phyloP scores from a whole-genome alignment of 176 grass and related monocot genomes.

The Musa troglodytarum region DNA sequence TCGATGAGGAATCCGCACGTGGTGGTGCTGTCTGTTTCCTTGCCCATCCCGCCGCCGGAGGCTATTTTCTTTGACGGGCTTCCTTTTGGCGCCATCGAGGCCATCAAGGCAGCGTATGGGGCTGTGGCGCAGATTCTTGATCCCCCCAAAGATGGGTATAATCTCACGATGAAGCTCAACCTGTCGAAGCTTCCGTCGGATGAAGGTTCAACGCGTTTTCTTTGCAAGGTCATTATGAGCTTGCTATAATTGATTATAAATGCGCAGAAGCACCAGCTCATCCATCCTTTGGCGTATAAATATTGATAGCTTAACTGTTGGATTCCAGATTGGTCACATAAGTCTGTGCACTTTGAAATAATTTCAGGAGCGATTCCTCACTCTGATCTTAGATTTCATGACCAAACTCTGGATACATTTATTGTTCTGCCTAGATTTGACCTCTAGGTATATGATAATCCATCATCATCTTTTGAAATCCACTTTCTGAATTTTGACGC shows the following conservation, averaged over 20 bases:
- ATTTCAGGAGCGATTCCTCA: too few relatives aligned
- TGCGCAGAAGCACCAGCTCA: background rate
- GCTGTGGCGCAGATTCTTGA: slow-evolving; percentile 82
- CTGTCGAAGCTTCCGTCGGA: slow-evolving; percentile 79
- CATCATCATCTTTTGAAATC: too few relatives aligned
- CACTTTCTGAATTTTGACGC: too few relatives aligned
- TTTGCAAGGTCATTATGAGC: slow-evolving; percentile 89
- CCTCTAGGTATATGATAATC: too few relatives aligned
- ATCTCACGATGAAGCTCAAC: slow-evolving; percentile 97
- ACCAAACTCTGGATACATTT: too few relatives aligned
- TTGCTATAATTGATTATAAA: slow-evolving; percentile 4
- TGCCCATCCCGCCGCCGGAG: slow-evolving; percentile 77
- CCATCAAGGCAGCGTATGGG: slow-evolving; percentile 85
- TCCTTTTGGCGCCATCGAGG: slow-evolving; percentile 83
- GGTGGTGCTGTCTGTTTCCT: slow-evolving; percentile 66
- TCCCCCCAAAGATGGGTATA: slow-evolving; percentile 90
- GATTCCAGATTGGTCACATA: background rate
- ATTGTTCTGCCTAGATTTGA: too few relatives aligned
- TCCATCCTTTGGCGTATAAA: background rate
- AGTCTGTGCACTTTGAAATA: background rate
- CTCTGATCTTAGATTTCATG: too few relatives aligned
- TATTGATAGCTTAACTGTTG: background rate
- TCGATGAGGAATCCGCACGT: slow-evolving; percentile 84
- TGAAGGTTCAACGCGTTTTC: slow-evolving; percentile 95
- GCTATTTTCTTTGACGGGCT: slow-evolving; percentile 70